These are phyloP conservation scores for Cordyceps cicadae DNA, from an alignment of 2,329 filamentous ascomycete genomes.

Conservation along the genomic window DNA sequence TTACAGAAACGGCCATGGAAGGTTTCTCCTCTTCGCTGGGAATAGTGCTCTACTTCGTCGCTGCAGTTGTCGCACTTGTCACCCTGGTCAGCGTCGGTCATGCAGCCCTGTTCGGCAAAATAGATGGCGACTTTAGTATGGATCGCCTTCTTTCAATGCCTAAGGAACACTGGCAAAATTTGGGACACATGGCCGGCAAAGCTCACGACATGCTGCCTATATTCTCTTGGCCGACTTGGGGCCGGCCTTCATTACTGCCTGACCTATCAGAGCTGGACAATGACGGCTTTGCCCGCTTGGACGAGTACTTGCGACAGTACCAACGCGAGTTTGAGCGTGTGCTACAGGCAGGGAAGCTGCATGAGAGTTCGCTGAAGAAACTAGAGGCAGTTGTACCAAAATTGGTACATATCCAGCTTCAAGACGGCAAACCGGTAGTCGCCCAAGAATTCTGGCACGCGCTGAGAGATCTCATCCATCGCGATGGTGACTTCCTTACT, in stretches of 20 bases:
- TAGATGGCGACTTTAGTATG: slow-evolving; percentile 10
- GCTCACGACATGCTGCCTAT: slow-evolving; percentile 12
- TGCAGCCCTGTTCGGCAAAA: slow-evolving; percentile 1
- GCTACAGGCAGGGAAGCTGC: slow-evolving; percentile 23
- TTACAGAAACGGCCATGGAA: slow-evolving; percentile 11
- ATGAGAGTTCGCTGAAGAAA: slow-evolving; percentile 31
- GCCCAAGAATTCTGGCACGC: slow-evolving; percentile 58
- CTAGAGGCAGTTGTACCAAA: slow-evolving; percentile 46
- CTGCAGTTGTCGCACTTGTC: background rate
- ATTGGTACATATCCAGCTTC: slow-evolving; percentile 45
- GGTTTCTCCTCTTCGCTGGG: slow-evolving; percentile 11
- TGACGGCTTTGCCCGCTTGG: slow-evolving; percentile 15
- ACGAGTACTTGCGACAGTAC: slow-evolving; percentile 20
- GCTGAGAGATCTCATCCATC: slow-evolving; percentile 45
- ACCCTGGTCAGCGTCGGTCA: slow-evolving; percentile 6
- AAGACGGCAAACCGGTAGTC: slow-evolving; percentile 45
- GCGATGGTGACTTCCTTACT: slow-evolving; percentile 39
- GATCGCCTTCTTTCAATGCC: slow-evolving; percentile 4
- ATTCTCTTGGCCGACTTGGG: slow-evolving; percentile 8
- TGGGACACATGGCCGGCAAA: slow-evolving; percentile 14
- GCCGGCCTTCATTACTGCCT: background rate
- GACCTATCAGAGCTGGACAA: slow-evolving; percentile 12
- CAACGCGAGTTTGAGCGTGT: slow-evolving; percentile 24
- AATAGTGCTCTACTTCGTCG: background rate
- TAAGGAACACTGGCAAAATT: slow-evolving; percentile 12